phyloP scores from a whole-genome alignment of 2,329 filamentous ascomycete species.

The Diaporthe sp. region DNA sequence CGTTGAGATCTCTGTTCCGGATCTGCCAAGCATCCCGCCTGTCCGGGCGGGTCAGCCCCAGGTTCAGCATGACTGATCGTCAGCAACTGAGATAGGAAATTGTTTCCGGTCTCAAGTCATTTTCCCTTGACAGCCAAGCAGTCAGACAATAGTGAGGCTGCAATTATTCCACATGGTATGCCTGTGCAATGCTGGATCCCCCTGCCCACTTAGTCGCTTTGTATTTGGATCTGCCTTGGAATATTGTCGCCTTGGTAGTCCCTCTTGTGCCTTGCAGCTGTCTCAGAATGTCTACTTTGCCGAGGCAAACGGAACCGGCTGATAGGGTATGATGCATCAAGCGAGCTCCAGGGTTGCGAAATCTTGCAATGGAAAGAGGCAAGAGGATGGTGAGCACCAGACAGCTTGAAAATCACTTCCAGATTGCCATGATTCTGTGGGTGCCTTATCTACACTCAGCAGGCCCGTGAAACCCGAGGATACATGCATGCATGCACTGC shows the following conservation, averaged over 20 bases:
- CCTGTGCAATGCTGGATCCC: no score
- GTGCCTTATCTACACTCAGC: background rate
- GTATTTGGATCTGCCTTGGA: background rate
- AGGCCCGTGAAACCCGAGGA: background rate
- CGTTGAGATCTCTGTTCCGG: slow-evolving; percentile 4
- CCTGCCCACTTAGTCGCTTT: background rate
- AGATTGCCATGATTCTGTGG: background rate
- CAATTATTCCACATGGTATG: background rate
- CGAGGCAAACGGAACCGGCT: background rate
- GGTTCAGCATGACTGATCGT: slow-evolving; percentile 2
- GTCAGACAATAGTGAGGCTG: background rate
- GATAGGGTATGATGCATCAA: background rate
- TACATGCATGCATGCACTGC: background rate
- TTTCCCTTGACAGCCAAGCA: background rate
- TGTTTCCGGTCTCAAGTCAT: background rate
- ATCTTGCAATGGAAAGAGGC: background rate
- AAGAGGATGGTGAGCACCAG: background rate
- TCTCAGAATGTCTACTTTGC: background rate
- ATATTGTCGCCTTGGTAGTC: background rate
- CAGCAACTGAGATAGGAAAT: slow-evolving; percentile 1
- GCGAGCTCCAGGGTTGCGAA: background rate
- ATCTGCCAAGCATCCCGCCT: slow-evolving; percentile 16
- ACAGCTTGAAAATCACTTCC: background rate
- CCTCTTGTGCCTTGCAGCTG: background rate
- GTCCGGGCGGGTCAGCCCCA: background rate